Conservation (phyloP, 2,329 filamentous ascomycete genomes). For the Trichoderma semiorbis region DNA sequence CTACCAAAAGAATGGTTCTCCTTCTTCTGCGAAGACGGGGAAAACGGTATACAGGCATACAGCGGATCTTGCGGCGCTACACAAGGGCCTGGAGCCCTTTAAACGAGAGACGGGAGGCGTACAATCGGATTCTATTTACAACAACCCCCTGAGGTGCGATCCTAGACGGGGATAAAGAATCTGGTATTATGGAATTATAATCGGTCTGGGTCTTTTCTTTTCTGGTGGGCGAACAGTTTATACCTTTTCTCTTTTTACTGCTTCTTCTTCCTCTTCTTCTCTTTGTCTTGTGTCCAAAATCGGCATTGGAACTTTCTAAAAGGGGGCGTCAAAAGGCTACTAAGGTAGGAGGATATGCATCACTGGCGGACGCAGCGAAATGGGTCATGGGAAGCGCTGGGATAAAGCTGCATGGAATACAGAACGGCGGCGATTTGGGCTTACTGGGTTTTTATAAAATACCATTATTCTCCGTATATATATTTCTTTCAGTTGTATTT, state of each 20-base stretch:
- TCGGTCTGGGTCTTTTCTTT: background rate
- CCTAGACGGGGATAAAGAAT: slow-evolving; percentile 18
- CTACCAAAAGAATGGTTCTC: background rate
- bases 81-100: slow-evolving; percentile 25
- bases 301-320: background rate
- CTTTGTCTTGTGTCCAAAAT: background rate
- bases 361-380: background rate
- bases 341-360: background rate
- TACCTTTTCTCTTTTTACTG: background rate
- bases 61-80: slow-evolving; percentile 17
- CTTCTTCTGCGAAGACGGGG: background rate
- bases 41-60: slow-evolving; percentile 12
- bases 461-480: background rate
- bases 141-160: slow-evolving; percentile 24
- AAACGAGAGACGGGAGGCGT: slow-evolving; percentile 10
- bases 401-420: background rate
- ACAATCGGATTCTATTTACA: background rate
- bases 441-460: background rate
- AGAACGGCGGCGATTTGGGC: background rate
- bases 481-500: background rate
- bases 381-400: background rate
- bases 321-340: background rate
- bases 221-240: background rate
- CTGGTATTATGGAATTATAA: background rate
- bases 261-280: background rate